Percentiles rank a stretch among this genome's conserved stretches.
Conservation (phyloP, 2,329 filamentous ascomycete species). For the Malbranchea zuffiana region DNA sequence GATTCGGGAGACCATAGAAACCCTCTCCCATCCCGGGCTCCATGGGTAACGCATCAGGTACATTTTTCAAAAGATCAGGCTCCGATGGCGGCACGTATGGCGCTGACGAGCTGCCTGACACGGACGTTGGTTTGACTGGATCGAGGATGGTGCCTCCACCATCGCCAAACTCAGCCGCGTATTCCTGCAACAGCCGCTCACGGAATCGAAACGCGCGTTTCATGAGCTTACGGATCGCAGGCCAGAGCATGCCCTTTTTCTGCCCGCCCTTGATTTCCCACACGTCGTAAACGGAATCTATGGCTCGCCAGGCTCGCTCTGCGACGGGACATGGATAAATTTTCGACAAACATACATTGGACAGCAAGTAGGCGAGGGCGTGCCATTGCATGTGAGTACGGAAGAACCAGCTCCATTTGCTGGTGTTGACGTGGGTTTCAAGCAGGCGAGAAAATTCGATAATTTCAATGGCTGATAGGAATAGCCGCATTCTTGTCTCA, state of each 20-base stretch:
- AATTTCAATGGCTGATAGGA: constrained; percentile 62
- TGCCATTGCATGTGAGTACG: constrained; percentile 56
- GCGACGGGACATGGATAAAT: constrained; percentile 45
- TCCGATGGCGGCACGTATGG: not conserved
- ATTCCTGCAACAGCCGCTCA: constrained; percentile 36
- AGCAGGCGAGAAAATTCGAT: constrained; percentile 59
- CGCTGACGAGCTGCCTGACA: not conserved
- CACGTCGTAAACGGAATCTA: constrained; percentile 37
- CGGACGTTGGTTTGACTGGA: too few relatives aligned
- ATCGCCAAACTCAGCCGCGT: not conserved
- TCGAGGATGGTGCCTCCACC: not conserved
- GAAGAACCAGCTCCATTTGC: constrained; percentile 57
- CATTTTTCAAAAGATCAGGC: not conserved
- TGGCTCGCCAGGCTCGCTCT: constrained; percentile 50
- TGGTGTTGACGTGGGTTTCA: constrained; percentile 50
- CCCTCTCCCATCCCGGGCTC: not conserved
- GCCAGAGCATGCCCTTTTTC: constrained; percentile 52
- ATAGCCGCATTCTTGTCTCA: constrained; percentile 57
- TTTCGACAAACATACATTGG: constrained; percentile 45
- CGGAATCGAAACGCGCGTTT: constrained; percentile 46
- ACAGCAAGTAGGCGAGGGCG: constrained; percentile 50
- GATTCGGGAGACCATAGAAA: not conserved
- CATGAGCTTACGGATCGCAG: constrained; percentile 51
- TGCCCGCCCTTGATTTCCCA: constrained; percentile 27
- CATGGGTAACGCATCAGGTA: not conserved